Percentiles rank a stretch among this genome's conserved stretches.
These are phyloP conservation scores for Strobilomyces echinocephalus DNA, from an alignment of 768 basidiomycete genomes.

Conservation along the genomic window DNA sequence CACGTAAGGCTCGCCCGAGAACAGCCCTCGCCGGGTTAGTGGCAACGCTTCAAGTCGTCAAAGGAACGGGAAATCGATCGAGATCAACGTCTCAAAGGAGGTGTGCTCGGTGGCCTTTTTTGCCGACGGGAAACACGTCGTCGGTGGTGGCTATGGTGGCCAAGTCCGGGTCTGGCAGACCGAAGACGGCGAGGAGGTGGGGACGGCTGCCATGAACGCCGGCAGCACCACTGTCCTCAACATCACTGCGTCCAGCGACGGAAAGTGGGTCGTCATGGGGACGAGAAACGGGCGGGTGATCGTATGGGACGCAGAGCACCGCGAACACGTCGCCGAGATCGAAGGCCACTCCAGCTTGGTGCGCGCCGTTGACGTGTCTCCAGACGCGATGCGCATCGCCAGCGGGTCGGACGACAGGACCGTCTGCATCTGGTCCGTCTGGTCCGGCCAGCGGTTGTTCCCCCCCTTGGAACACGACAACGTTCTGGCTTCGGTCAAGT, in stretches of 20 bases:
- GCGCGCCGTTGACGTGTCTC: conserved; percentile 18
- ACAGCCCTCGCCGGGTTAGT: background rate
- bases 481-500: conserved; percentile 7
- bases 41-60: background rate
- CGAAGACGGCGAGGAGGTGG: conserved; percentile 3
- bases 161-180: conserved; percentile 4
- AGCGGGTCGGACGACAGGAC: conserved; percentile 12
- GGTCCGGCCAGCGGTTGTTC: conserved; percentile 5
- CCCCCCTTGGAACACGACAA: conserved; percentile 7
- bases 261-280: conserved; percentile 8
- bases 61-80: background rate
- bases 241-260: conserved; percentile 4
- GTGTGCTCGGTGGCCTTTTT: conserved; percentile 10
- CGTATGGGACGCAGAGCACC: conserved; percentile 9
- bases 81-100: conserved; percentile 4
- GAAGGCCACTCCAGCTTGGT: conserved; percentile 7
- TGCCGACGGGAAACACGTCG: conserved; percentile 2
- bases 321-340: conserved; percentile 5
- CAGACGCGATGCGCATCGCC: conserved; percentile 5
- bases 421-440: conserved; percentile 10
- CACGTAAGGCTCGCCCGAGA: background rate
- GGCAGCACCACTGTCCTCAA: conserved; percentile 3
- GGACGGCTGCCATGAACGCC: conserved; percentile 1
- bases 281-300: conserved; percentile 1
- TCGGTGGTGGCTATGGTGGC: conserved; percentile 9